Evolutionary conservation across 2,329 filamentous ascomycete species (phyloP).

Genomic region (Xylariaceae sp.): DNA sequence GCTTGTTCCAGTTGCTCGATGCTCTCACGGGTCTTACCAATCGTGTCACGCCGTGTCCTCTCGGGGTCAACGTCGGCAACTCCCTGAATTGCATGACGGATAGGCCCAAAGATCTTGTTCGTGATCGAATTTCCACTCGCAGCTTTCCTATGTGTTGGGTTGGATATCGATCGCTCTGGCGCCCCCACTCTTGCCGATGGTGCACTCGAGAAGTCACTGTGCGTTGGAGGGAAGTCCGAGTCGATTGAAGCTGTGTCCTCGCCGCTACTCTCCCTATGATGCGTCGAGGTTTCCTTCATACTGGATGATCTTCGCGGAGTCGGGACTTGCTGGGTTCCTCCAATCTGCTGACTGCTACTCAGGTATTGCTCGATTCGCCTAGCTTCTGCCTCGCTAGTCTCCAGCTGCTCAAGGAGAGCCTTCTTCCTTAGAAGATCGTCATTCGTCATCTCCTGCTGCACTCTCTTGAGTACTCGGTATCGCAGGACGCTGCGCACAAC

Average conservation of each 20-base stretch:
- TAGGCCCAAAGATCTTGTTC: constrained; percentile 87
- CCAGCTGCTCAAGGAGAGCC: constrained; percentile 77
- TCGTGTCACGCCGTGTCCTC: constrained; percentile 83
- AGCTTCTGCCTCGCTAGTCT: constrained; percentile 88
- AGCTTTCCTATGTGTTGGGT: constrained; percentile 68
- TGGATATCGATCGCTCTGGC: constrained; percentile 49
- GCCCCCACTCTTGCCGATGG: constrained; percentile 73
- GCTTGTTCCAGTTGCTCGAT: constrained; percentile 86
- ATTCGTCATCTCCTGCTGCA: constrained; percentile 95
- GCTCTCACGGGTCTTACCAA: constrained; percentile 90
- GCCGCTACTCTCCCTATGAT: constrained; percentile 52
- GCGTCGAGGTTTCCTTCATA: constrained; percentile 46
- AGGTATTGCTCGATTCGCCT: constrained; percentile 92
- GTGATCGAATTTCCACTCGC: constrained; percentile 88
- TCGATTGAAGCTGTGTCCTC: constrained; percentile 90
- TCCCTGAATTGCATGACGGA: constrained; percentile 92
- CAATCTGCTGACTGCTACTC: constrained; percentile 62
- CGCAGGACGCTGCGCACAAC: constrained; percentile 85
- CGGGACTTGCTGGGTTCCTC: constrained; percentile 31
- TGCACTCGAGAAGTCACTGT: constrained; percentile 65
- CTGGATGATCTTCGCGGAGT: constrained; percentile 66
- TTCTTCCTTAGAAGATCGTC: constrained; percentile 90
- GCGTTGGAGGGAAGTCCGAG: constrained; percentile 90
- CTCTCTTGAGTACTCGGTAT: constrained; percentile 87
- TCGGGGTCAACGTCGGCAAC: constrained; percentile 96